Evolutionary conservation across 2,329 filamentous ascomycete genomes (phyloP), one percentile per base, ranked within the genome.

Genomic region (Tolypocladium paradoxum): DNA sequence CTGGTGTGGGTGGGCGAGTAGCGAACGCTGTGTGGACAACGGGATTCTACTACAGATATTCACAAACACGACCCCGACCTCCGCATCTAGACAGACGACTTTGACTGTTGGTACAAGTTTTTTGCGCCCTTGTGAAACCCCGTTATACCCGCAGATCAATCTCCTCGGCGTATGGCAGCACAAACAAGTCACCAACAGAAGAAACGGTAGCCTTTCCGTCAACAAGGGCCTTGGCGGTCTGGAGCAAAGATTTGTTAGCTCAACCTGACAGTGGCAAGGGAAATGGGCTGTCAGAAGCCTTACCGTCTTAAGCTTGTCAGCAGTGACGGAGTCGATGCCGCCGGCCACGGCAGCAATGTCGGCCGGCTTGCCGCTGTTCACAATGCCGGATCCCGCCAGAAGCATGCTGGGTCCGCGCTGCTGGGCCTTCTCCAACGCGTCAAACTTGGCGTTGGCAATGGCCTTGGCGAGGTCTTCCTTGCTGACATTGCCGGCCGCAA

Each of bases 381-480:
- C 78, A 56, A 96, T 81, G 60, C 88, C 88, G 64, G 88, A 84
- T 58, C 93, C 93, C 59, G 90, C 91, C 57, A 88, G 79, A 65
- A 95, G 84, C 55, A 97, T 76, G 61, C 88, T 89, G 54, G 85
- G 79, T 61, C 85, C 81, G 58, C 88, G 82, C 64, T 85, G 83
- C 74, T 96, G 87, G 61, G 84, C 87, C 59, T 84, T 81, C 66
- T 95, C 88, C 52, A 97, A 79, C 60, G 90, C 86, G 69, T 87
- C 85, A 75, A 96, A 99, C 75, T 96, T 97, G 66, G 93, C 93
- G 65, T 88, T 84, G 56, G 92, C 89, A 68, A 91, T 82, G 50
- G 93, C 93, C 81, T 96, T 97, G 71, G 85, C 82, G 68, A 97
- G 79, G 57, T 93, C 87, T 72, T 99, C 93, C 68, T 87, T 85